Base-by-base conservation (phyloP, 176 grass and related monocot genomes). In the Echinochloa phyllopogon region DNA sequence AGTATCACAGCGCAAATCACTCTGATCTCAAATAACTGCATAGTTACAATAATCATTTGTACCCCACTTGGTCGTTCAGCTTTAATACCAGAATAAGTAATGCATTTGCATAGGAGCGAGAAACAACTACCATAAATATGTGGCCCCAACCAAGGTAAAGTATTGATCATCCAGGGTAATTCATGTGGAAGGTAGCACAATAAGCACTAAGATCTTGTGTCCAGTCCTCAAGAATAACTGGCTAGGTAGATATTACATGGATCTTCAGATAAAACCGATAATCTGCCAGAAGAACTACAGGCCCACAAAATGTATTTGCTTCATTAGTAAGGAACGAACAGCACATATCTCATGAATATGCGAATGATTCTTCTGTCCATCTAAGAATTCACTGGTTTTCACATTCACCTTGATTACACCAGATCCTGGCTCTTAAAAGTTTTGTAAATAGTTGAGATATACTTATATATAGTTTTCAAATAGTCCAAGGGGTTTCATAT, bases 401-500 rank as follows among this genome's bases (percentile, higher is more conserved):
- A 57, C 65, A 84, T 87, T 87, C 63, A 89, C 86, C 52, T 94
- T 76, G 48, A 87, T 77, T 16, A 76, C 60, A 79, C 86, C 89
- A 51, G 86, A 72, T 47, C 89, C 84, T 42, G 72, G 81, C 58
- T 91, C n/a, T n/a, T n/a, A n/a, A n/a, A n/a, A n/a, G n/a, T n/a
- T n/a, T n/a, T n/a, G n/a, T n/a, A n/a, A n/a, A n/a, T n/a, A n/a
- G n/a, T n/a, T n/a, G n/a, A n/a, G n/a, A n/a, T n/a, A n/a, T n/a
- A n/a, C n/a, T n/a, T n/a, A n/a, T n/a, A n/a, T n/a, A n/a, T n/a
- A n/a, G n/a, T n/a, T n/a, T n/a, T n/a, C n/a, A n/a, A n/a, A n/a
- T n/a, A n/a, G n/a, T n/a, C n/a, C n/a, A n/a, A n/a, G n/a, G n/a
- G n/a, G n/a, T n/a, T n/a, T n/a, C n/a, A n/a, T n/a, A n/a, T n/a